Evolutionary conservation across 257 asterid genomes (phyloP).

Genomic region (Solanum sparsipilum): DNA sequence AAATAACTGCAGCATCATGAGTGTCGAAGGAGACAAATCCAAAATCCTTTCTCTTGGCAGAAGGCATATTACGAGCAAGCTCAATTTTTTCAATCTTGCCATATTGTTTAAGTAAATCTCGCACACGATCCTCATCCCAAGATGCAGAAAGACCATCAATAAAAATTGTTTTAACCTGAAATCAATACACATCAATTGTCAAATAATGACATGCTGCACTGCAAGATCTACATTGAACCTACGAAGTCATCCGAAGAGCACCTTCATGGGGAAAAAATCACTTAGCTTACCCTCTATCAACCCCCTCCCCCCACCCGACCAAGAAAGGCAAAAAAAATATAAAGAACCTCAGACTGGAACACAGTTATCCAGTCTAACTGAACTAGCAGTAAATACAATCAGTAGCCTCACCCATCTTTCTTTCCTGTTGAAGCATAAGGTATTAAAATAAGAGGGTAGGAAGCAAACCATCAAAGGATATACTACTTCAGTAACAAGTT

Average conservation of each 20-base stretch:
- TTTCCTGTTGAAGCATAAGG: background rate
- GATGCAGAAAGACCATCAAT: conserved; percentile 88
- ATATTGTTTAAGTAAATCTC: conserved; percentile 51
- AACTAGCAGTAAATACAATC: background rate
- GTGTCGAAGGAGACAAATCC: conserved; percentile 85
- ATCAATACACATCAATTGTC: background rate
- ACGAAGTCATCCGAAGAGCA: background rate
- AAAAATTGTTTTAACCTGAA: conserved; percentile 93
- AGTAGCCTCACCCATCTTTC: background rate
- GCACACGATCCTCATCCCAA: conserved; percentile 82
- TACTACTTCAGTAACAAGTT: background rate
- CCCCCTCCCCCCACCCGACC: background rate
- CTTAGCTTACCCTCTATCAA: background rate
- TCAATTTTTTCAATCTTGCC: conserved; percentile 80
- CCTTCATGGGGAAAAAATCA: background rate
- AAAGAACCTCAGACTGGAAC: background rate
- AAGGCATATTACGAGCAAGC: conserved; percentile 97
- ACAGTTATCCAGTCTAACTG: background rate
- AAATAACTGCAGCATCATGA: conserved; percentile 85
- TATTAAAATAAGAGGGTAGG: background rate
- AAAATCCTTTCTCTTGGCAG: conserved; percentile 96
- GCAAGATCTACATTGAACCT: background rate
- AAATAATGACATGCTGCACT: background rate
- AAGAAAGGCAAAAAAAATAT: background rate
- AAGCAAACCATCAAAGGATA: background rate